Percentiles rank a stretch among this genome's conserved stretches.
These are phyloP conservation scores for Talaromyces proteolyticus DNA, from an alignment of 495 filamentous ascomycete genomes.

Conservation along the genomic window DNA sequence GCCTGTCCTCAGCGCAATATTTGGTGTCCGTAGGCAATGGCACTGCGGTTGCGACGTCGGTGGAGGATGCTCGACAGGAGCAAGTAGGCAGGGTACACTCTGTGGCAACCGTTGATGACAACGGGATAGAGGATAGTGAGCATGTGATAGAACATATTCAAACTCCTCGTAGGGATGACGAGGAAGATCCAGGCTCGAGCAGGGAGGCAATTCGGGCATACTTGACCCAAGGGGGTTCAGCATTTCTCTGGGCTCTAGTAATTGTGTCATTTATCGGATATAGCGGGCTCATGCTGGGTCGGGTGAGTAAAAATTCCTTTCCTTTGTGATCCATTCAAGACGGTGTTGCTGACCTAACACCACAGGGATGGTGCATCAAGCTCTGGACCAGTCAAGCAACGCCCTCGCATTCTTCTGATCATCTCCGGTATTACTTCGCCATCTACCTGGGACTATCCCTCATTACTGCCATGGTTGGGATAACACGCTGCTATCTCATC, in stretches of 20 bases:
- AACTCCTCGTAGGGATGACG: not conserved
- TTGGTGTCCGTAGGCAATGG: slow-evolving; percentile 62
- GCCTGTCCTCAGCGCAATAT: slow-evolving; percentile 61
- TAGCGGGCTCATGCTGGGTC: not conserved
- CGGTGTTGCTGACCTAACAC: not conserved
- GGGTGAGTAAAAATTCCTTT: not conserved
- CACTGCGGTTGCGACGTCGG: not conserved
- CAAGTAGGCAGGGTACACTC: not conserved
- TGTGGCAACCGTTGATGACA: not conserved
- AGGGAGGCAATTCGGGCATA: not conserved
- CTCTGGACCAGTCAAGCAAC: not conserved
- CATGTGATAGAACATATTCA: not conserved
- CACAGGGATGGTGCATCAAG: not conserved
- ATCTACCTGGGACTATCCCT: slow-evolving; percentile 61
- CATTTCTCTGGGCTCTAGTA: not conserved
- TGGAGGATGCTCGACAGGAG: not conserved
- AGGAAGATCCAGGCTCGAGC: not conserved
- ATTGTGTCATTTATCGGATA: not conserved
- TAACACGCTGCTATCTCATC: slow-evolving; percentile 49
- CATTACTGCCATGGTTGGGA: slow-evolving; percentile 48
- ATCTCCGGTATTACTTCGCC: slow-evolving; percentile 50
- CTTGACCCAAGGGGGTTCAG: not conserved
- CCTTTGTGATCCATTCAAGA: not conserved
- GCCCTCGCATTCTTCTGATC: not conserved
- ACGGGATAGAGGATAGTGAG: not conserved